A percentile compares a stretch with the other conserved stretches of the same genome.
Conservation (phyloP, 1,139 yeast species). For the Zygosaccharomyces sapae region DNA sequence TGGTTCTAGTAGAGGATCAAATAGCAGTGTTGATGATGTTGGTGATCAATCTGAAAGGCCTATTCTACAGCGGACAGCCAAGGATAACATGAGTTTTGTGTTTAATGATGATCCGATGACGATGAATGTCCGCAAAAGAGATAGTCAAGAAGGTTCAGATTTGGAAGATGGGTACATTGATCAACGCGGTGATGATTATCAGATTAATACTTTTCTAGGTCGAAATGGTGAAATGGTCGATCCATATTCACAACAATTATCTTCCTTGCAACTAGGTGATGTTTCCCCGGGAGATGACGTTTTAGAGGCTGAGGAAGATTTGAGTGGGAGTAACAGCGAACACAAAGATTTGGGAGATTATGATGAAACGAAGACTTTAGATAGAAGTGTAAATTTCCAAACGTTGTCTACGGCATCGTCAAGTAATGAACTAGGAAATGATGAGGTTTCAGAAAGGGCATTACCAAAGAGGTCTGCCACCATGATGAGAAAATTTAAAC, state of each 20-base stretch:
- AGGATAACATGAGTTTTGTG: slow-evolving; percentile 5
- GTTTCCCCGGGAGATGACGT: slow-evolving; percentile 9
- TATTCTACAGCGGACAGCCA: slow-evolving; percentile 14
- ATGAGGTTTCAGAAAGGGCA: slow-evolving; percentile 12
- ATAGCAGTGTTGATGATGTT: slow-evolving; percentile 15
- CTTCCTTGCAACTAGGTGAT: slow-evolving; percentile 3
- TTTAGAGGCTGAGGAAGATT: slow-evolving; percentile 17
- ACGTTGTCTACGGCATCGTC: slow-evolving; percentile 19
- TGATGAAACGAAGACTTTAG: slow-evolving; percentile 27
- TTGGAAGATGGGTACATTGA: slow-evolving; percentile 30
- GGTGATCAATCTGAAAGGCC: slow-evolving; percentile 23
- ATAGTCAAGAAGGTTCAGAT: slow-evolving; percentile 21
- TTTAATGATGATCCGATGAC: slow-evolving; percentile 13
- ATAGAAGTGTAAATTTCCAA: slow-evolving; percentile 19
- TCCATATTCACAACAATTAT: slow-evolving; percentile 24
- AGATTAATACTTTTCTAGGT: slow-evolving; percentile 34
- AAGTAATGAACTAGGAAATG: slow-evolving; percentile 21
- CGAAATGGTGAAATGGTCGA: slow-evolving; percentile 36
- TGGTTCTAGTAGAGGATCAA: slow-evolving; percentile 15
- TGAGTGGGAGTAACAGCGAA: slow-evolving; percentile 13
- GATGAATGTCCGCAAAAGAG: slow-evolving; percentile 13
- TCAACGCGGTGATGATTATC: slow-evolving; percentile 37
- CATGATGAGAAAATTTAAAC: slow-evolving; percentile 32
- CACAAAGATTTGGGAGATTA: slow-evolving; percentile 33
- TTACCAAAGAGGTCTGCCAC: slow-evolving; percentile 28